Base-by-base conservation (phyloP, 176 grass and related monocot genomes). In the Avena sativa region DNA sequence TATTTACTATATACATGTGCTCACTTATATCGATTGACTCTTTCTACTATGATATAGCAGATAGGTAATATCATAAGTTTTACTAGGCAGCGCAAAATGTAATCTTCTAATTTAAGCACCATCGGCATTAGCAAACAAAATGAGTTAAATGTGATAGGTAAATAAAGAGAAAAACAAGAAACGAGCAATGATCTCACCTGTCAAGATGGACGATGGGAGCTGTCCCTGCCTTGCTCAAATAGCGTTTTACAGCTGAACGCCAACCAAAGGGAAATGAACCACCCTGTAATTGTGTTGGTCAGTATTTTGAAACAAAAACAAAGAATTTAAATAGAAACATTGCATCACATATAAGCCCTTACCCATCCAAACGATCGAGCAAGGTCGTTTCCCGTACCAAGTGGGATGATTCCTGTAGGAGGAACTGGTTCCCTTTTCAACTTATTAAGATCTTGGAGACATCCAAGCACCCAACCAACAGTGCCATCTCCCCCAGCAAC, bases 401-500 rank as follows among this genome's bases (percentile, higher is more conserved):
- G 96, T 82, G 96, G 96, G 84, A 98, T 98, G 81, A 98, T 96
- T 53, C 93, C 96, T 83, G 96, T 91, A 23, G 96, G 96, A 68
- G 96, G 96, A 91, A 94, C 83, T 47, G 93, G 93, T 80, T 90
- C 92, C 56, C 96, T 95, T 92, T 89, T 94, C 50, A 25, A 71
- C 74, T 88, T 90, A 84, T 94, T 92, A 86, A 98, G 92, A 84
- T 98, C 93, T 68, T 87, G 86, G 20, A 98, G 90, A 64, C 90
- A 94, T 87, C 96, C 96, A 85, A 98, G 87, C 80, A 98, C 80
- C 96, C 96, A 98, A 73, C 93, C 92, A 62, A 98, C 96, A 70
- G 96, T 96, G 38, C 96, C 96, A 82, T 98, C 96, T 71, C 96
- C 96, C 62, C 96, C 96, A 88, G 96, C 96, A 86, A 98, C 96